Evolutionary conservation across 2,329 filamentous ascomycete species (phyloP).

Genomic region (Monilinia aucupariae): DNA sequence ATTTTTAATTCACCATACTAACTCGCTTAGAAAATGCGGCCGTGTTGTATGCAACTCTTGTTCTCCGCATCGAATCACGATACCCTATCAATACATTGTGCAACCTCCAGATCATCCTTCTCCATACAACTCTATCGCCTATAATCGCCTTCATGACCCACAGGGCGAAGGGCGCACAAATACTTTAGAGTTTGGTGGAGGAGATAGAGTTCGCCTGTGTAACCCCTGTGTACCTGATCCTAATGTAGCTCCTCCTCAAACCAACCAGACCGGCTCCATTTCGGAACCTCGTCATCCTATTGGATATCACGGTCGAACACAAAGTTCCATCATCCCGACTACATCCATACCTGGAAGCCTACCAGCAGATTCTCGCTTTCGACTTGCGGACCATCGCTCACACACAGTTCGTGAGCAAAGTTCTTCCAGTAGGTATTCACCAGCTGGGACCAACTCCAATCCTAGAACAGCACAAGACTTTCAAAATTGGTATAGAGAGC

Average conservation of each 20-base stretch:
- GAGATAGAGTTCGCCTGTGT: conserved; percentile 64
- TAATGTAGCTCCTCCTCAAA: conserved; percentile 50
- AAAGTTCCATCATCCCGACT: conserved; percentile 11
- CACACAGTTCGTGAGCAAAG: conserved; percentile 1
- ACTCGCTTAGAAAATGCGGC: conserved; percentile 68
- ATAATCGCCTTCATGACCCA: conserved; percentile 22
- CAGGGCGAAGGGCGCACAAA: conserved; percentile 23
- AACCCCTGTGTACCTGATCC: conserved; percentile 70
- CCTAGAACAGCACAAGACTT: conserved; percentile 8
- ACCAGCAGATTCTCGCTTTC: conserved; percentile 11
- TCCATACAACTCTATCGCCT: conserved; percentile 16
- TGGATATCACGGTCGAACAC: conserved; percentile 20
- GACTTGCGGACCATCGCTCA: conserved; percentile 9
- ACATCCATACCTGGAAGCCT: conserved; percentile 2
- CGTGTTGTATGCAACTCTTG: conserved; percentile 84
- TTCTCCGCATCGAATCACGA: conserved; percentile 91
- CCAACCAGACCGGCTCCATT: conserved; percentile 18
- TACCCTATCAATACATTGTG: conserved; percentile 89
- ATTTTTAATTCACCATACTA: conserved; percentile 1
- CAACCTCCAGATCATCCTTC: conserved; percentile 51
- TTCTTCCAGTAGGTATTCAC: not conserved
- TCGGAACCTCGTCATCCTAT: conserved; percentile 9
- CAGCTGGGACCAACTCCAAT: not conserved
- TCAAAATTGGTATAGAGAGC: conserved; percentile 15
- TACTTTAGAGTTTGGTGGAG: conserved; percentile 47